Evolutionary conservation across 768 basidiomycete genomes (phyloP), one percentile per base, ranked within the genome.

Genomic region (Suillus luteus): DNA sequence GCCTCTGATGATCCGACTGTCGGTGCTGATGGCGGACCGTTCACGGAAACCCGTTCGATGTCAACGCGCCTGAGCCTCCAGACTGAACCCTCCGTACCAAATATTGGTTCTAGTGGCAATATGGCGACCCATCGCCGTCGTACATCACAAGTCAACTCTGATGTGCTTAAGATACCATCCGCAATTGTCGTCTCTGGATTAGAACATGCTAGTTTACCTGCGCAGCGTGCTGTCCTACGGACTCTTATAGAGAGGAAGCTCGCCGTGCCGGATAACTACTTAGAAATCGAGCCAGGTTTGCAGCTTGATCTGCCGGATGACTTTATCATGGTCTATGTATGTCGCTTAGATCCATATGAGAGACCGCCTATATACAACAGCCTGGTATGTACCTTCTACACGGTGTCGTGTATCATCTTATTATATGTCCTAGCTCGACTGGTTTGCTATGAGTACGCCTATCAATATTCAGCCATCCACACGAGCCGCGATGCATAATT

Each of bases 241-340:
- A 84, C 84, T 1, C 74, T 93, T 49, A 68, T 77, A 17, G 85
- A 89, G 46, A 78, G 76, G 61, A 79, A 81, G 48, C 73, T 92
- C 11, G 68, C 82, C 14, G 69, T 90, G 37, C 74, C 73, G 9
- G 69, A 71, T 27, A 37, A 60, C 44, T 35, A 54, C 19, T 35
- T 33, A 54, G 31, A 35, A 5, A n/a, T 31, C 41, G 62, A 46
- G 38, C 27, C 51, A 54, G 64, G 62, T 9, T 59, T 69, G 14
- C 69, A 77, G 35, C 68, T 73, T 11, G 77, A 78, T 44, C 68
- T 75, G 22, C 91, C 92, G 3, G 81, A 86, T 12, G 84, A 81
- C 1, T 95, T 94, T 70, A 79, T 93, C 41, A 74, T 88, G 64
- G 81, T 94, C 1, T 93, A 88, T 68, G 85, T 95, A 12, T 92